Base-by-base conservation (phyloP, 352 stramenopile genomes). In the Phytophthora nicotianae region DNA sequence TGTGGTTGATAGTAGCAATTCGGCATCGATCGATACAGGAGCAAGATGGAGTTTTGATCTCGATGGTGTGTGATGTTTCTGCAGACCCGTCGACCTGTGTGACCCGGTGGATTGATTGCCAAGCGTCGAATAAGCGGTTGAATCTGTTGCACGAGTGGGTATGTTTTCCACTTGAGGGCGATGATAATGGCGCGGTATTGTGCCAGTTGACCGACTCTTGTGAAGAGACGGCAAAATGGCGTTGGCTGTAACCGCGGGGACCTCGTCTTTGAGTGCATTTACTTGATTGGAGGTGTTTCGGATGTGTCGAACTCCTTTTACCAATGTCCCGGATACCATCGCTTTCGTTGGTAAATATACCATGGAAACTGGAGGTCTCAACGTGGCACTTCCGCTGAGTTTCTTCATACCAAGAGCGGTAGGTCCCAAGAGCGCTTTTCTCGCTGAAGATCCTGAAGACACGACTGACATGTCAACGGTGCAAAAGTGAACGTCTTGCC, bases 291-390 rank as follows among this genome's bases (percentile, higher is more conserved):
- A 41, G 8, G 7, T 52, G 14, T 50, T 65, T 9, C n/a, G 45
- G 7, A 14, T 17, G 26, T 56, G 43, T 17, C 57, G 50, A 63
- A 46, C 51, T 0, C 67, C 63, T 50, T 52, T 70, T 37, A 58
- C 46, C 14, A 83, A 38, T 20, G 69, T 77, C 5, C 76, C 79
- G 24, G 43, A 7, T 0, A 46, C 46, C 6, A 79, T 52, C 2
- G 68, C 55, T 56, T 85, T 88, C n/a, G 69, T 83, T 4, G 79
- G 77, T 5, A 90, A 49, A 42, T 90, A 90, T 2, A 88, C 42
- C 66, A 90, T 86, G 2, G 68, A 63, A 0, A 89, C 56, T 11
- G 70, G 68, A 11, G 70, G 77, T 11, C 14, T 29, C 14, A 38
- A 14, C 0, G 38, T 38, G 10, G 46, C 35, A 17, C 56, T 52